These are phyloP conservation scores for Phytophthora sp. DNA, from an alignment of 352 stramenopile genomes.

Conservation along the genomic window DNA sequence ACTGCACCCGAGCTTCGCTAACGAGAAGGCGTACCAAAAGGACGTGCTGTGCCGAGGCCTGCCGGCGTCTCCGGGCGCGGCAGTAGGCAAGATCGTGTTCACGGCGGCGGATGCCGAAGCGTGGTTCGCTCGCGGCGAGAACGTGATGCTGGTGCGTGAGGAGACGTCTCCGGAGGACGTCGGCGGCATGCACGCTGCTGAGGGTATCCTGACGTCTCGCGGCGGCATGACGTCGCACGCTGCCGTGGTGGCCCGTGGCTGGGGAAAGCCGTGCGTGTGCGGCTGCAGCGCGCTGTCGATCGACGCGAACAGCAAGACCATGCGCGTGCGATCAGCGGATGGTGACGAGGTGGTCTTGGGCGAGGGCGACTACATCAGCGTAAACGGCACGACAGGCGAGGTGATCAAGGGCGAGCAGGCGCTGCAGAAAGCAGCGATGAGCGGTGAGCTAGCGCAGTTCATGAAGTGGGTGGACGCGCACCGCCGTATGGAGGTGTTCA, in stretches of 20 bases:
- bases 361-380: constrained; percentile 33
- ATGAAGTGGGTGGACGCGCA: constrained; percentile 38
- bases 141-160: constrained; percentile 31
- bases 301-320: constrained; percentile 30
- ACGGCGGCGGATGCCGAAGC: constrained; percentile 27
- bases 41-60: constrained; percentile 30
- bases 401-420: constrained; percentile 34
- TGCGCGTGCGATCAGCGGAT: constrained; percentile 11
- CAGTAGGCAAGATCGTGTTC: constrained; percentile 37
- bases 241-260: constrained; percentile 29
- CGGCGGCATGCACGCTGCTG: constrained; percentile 31
- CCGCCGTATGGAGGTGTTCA: constrained; percentile 36
- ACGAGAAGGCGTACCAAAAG: constrained; percentile 34
- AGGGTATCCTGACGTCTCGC: constrained; percentile 37
- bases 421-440: constrained; percentile 27
- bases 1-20: constrained; percentile 32
- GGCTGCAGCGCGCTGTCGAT: constrained; percentile 30
- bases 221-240: constrained; percentile 33
- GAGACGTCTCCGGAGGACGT: constrained; percentile 33
- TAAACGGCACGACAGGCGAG: constrained; percentile 32
- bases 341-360: constrained; percentile 22
- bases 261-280: constrained; percentile 34
- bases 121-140: constrained; percentile 32
- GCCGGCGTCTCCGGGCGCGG: constrained; percentile 25
- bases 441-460: constrained; percentile 28